phyloP scores from a whole-genome alignment of 495 filamentous ascomycete genomes.

The Neurospora cerealis region DNA sequence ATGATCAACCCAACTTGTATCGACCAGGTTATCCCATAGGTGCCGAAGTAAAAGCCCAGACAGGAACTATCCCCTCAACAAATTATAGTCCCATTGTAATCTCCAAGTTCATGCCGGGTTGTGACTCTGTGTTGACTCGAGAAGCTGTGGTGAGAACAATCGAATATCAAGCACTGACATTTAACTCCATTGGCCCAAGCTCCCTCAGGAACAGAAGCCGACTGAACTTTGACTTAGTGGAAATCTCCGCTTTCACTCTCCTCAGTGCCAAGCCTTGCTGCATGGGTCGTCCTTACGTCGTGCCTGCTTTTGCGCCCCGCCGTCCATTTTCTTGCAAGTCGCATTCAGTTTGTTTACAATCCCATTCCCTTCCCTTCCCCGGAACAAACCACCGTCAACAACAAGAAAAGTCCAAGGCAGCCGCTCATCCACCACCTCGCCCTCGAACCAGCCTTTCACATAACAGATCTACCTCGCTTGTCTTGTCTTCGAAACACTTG shows the following conservation, averaged over 20 bases:
- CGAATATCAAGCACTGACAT: neutral
- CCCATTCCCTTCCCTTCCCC: neutral
- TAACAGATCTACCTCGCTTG: neutral
- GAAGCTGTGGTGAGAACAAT: neutral
- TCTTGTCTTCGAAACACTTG: neutral
- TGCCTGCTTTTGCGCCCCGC: neutral
- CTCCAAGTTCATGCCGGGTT: neutral
- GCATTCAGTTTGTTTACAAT: neutral
- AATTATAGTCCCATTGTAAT: neutral
- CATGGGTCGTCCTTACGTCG: neutral
- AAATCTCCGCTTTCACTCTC: neutral
- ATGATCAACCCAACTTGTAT: conserved; percentile 8
- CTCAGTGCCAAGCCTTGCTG: neutral
- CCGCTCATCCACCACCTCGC: neutral
- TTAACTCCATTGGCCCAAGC: neutral
- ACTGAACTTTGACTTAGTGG: neutral
- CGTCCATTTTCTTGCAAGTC: neutral
- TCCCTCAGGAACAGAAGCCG: neutral
- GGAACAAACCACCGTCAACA: neutral
- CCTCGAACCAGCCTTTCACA: neutral
- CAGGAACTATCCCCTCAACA: neutral
- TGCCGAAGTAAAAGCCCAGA: neutral
- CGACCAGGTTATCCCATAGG: neutral
- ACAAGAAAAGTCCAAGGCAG: neutral
- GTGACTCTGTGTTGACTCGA: neutral